Percentiles rank a stretch among this genome's conserved stretches.
These are phyloP conservation scores for Uncinocarpus reesii DNA, from an alignment of 2,329 filamentous ascomycete genomes.

Conservation along the genomic window DNA sequence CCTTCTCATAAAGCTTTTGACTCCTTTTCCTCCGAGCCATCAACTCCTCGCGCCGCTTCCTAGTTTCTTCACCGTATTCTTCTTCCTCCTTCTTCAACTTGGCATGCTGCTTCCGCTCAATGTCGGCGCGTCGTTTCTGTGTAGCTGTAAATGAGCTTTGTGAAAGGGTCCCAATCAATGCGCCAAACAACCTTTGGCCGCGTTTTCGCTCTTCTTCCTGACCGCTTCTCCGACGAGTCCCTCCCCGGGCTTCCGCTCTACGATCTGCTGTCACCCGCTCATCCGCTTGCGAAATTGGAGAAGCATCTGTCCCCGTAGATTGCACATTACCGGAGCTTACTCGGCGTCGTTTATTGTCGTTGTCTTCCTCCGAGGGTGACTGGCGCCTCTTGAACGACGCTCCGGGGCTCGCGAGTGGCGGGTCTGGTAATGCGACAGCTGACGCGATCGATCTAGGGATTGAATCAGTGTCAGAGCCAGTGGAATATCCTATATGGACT, in stretches of 20 bases:
- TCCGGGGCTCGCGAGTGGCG: conserved; percentile 24
- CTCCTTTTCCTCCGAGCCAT: conserved; percentile 53
- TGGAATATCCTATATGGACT: background rate
- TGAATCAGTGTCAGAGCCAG: background rate
- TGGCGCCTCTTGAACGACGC: conserved; percentile 42
- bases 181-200: conserved; percentile 76
- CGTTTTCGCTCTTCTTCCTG: conserved; percentile 70
- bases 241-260: conserved; percentile 10
- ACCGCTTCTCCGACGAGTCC: conserved; percentile 23
- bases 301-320: conserved; percentile 14
- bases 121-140: conserved; percentile 62
- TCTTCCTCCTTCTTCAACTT: conserved; percentile 62
- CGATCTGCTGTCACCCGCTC: conserved; percentile 7
- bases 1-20: conserved; percentile 64
- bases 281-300: conserved; percentile 22
- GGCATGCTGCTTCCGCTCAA: conserved; percentile 70
- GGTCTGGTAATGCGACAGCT: conserved; percentile 45
- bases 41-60: conserved; percentile 55
- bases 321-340: conserved; percentile 30
- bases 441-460: conserved; percentile 40
- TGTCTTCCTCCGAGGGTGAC: conserved; percentile 36
- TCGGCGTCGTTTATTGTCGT: conserved; percentile 45
- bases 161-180: conserved; percentile 65
- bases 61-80: conserved; percentile 58
- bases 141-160: conserved; percentile 56